Evolutionary conservation across 2,329 filamentous ascomycete genomes (phyloP).

Genomic region (Drechmeria coniospora): DNA sequence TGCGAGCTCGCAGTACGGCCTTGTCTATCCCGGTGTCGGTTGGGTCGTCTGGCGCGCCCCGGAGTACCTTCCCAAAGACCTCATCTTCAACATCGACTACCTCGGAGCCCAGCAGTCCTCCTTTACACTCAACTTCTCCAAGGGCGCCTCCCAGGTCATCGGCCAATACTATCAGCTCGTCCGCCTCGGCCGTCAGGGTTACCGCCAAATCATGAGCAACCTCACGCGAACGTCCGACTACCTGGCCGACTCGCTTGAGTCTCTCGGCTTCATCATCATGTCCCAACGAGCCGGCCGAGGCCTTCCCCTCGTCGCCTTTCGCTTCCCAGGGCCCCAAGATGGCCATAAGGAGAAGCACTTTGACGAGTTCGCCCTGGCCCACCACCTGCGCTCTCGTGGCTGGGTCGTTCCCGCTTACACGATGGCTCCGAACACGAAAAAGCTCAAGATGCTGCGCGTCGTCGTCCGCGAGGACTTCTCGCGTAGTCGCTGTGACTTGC

Average conservation of each 20-base stretch:
- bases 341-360: conserved; percentile 35
- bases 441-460: conserved; percentile 80
- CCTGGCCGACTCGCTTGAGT: conserved; percentile 55
- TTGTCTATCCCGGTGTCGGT: conserved; percentile 79
- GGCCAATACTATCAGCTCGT: conserved; percentile 97
- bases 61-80: conserved; percentile 72
- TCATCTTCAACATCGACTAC: conserved; percentile 99
- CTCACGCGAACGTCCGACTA: conserved; percentile 83
- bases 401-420: conserved; percentile 96
- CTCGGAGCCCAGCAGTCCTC: conserved; percentile 88
- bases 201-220: conserved; percentile 87
- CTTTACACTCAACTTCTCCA: conserved; percentile 95
- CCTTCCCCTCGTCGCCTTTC: conserved; percentile 81
- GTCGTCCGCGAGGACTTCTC: conserved; percentile 90
- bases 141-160: conserved; percentile 86
- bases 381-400: conserved; percentile 69
- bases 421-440: conserved; percentile 77
- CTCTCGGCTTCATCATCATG: conserved; percentile 76
- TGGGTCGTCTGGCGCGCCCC: conserved; percentile 84
- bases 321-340: conserved; percentile 44
- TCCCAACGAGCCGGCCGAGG: conserved; percentile 63
- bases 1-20: conserved; percentile 27
- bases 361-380: conserved; percentile 67
- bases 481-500: conserved; percentile 61
- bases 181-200: conserved; percentile 82